Evolutionary conservation across 805 yeast species (phyloP).

Genomic region (Candida maris): DNA sequence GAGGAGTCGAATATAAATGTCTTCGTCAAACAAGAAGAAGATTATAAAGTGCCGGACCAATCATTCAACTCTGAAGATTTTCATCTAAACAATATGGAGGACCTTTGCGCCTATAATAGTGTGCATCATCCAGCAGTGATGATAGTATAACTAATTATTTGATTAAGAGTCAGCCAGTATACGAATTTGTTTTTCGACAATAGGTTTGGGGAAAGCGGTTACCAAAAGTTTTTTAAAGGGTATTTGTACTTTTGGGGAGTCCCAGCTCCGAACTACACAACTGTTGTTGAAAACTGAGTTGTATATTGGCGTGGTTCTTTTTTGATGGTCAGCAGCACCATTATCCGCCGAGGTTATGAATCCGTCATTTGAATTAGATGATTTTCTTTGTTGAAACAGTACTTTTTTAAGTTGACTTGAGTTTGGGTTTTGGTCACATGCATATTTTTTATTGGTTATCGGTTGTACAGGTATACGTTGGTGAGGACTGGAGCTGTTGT

Average conservation of each 20-base stretch:
- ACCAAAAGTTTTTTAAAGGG: slow-evolving; percentile 13
- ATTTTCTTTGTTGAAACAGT: slow-evolving; percentile 19
- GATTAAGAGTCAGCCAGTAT: slow-evolving; percentile 6
- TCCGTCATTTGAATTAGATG: slow-evolving; percentile 32
- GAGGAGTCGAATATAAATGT: slow-evolving; percentile 16
- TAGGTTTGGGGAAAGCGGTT: neutral
- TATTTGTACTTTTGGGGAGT: slow-evolving; percentile 13
- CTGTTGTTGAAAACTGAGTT: slow-evolving; percentile 1
- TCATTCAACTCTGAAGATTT: slow-evolving; percentile 12
- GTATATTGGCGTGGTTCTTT: neutral
- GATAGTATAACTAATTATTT: slow-evolving; percentile 19
- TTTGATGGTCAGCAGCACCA: slow-evolving; percentile 39
- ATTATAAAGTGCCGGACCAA: slow-evolving; percentile 13
- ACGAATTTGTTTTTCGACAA: neutral
- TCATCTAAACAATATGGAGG: slow-evolving; percentile 24
- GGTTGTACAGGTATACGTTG: slow-evolving; percentile 1
- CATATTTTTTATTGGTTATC: slow-evolving; percentile 4
- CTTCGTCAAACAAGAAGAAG: slow-evolving; percentile 16
- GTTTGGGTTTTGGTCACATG: neutral
- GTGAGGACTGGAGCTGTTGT: neutral
- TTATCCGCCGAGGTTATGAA: slow-evolving; percentile 29
- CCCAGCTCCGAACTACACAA: slow-evolving; percentile 4
- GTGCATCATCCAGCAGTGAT: slow-evolving; percentile 42
- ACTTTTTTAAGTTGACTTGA: slow-evolving; percentile 16
- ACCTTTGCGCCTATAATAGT: slow-evolving; percentile 33